These are phyloP conservation scores for Aspergillus oerlinghausenensis DNA, from an alignment of 2,329 filamentous ascomycete species.

Conservation along the genomic window DNA sequence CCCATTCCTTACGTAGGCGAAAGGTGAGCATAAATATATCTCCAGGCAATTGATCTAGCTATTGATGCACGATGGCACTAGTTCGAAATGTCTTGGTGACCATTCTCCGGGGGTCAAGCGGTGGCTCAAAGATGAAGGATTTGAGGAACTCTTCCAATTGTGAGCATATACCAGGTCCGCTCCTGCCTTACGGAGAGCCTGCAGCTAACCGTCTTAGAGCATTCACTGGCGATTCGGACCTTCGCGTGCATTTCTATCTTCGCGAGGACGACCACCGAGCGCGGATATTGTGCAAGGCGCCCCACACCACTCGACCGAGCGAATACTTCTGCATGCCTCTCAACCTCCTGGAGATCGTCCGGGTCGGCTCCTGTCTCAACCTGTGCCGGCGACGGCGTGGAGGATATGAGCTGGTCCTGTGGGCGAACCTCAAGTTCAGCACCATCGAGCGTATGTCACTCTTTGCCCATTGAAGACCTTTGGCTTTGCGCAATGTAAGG, in stretches of 20 bases:
- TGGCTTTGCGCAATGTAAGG: no score
- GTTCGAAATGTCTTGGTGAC: slow-evolving; percentile 35
- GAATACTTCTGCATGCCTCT: slow-evolving; percentile 49
- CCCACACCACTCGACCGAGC: slow-evolving; percentile 36
- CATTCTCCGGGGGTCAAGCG: slow-evolving; percentile 22
- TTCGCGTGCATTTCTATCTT: slow-evolving; percentile 49
- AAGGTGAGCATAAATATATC: slow-evolving; percentile 21
- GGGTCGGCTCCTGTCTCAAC: slow-evolving; percentile 35
- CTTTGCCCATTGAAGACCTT: no score
- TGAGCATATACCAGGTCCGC: slow-evolving; percentile 15
- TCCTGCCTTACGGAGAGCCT: no score
- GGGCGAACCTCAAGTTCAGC: slow-evolving; percentile 52
- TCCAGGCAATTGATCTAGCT: neutral
- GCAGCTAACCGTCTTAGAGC: slow-evolving; percentile 26
- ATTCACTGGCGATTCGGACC: slow-evolving; percentile 43
- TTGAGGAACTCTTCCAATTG: slow-evolving; percentile 37
- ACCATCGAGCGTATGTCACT: slow-evolving; percentile 48
- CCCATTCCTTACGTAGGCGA: slow-evolving; percentile 25
- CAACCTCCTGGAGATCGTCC: slow-evolving; percentile 40
- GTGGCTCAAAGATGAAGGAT: slow-evolving; percentile 30
- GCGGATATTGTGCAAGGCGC: slow-evolving; percentile 50
- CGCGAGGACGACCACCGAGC: slow-evolving; percentile 48
- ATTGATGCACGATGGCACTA: slow-evolving; percentile 12
- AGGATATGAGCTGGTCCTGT: slow-evolving; percentile 44
- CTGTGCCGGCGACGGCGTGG: slow-evolving; percentile 32